A percentile compares a stretch with the other conserved stretches of the same genome.
Conservation (phyloP, 1,139 yeast genomes). For the Hansenula lynferdii region DNA sequence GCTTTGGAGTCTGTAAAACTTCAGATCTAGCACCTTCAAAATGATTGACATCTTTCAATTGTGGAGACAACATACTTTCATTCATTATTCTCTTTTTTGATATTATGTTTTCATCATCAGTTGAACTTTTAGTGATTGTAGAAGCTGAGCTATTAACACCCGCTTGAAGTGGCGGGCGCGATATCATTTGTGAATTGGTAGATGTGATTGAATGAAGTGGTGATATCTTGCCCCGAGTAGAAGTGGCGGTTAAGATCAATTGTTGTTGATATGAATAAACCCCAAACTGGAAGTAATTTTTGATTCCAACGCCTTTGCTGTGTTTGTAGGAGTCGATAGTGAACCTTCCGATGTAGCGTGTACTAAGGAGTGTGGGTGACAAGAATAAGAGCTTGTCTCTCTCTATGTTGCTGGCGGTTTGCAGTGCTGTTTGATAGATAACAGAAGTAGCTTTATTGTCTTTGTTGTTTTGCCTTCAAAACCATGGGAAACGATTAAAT, state of each 20-base stretch:
- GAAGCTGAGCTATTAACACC: constrained; percentile 1
- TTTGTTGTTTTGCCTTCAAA: constrained; percentile 1
- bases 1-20: constrained; percentile 17
- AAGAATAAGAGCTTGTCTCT: no score
- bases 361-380: no score
- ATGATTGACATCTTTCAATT: constrained; percentile 11
- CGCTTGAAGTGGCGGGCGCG: constrained; percentile 4
- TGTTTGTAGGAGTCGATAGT: no score
- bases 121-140: not conserved
- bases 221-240: no score
- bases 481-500: constrained; percentile 2
- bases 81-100: constrained; percentile 20
- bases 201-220: not conserved
- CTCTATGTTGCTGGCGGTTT: no score
- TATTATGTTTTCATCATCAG: constrained; percentile 1
- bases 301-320: no score
- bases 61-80: constrained; percentile 20
- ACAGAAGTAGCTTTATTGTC: not conserved
- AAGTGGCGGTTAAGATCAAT: no score
- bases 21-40: not conserved
- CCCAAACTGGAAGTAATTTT: no score
- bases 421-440: not conserved
- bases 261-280: no score
- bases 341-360: no score
- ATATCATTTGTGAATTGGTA: constrained; percentile 1